Conservation (phyloP, 805 yeast species). For the Cyberlindnera nakhonratchasimensis region DNA sequence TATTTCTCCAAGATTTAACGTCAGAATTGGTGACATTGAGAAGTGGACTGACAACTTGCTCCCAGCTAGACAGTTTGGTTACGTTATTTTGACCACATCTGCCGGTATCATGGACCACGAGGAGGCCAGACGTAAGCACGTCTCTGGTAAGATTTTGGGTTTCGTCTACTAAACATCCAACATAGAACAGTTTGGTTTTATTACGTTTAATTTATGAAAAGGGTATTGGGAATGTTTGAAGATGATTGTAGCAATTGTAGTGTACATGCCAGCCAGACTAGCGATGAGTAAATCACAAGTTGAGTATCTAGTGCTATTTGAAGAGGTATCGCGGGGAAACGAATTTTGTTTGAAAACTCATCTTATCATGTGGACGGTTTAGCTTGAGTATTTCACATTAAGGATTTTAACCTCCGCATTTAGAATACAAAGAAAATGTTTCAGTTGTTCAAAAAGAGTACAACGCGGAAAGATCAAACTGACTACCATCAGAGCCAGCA, state of each 20-base stretch:
- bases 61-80: constrained; percentile 99
- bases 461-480: background rate
- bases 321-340: no score
- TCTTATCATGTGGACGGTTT: no score
- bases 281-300: no score
- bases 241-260: no score
- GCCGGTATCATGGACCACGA: constrained; percentile 99
- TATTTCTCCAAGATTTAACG: constrained; percentile 97
- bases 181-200: constrained; percentile 1
- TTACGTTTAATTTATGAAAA: background rate
- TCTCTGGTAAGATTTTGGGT: constrained; percentile 97
- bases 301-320: no score
- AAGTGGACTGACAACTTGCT: constrained; percentile 98
- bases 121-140: constrained; percentile 99
- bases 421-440: background rate
- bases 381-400: no score
- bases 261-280: no score
- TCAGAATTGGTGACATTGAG: constrained; percentile 91
- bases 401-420: background rate
- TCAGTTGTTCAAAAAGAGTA: constrained; percentile 13
- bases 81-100: constrained; percentile 95
- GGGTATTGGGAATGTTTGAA: no score
- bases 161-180: constrained; percentile 71
- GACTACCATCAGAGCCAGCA: background rate
- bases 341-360: no score